Evolutionary conservation across 345 rosid species (phyloP), one percentile per base, ranked within the genome.

Genomic region (Salix udensis): DNA sequence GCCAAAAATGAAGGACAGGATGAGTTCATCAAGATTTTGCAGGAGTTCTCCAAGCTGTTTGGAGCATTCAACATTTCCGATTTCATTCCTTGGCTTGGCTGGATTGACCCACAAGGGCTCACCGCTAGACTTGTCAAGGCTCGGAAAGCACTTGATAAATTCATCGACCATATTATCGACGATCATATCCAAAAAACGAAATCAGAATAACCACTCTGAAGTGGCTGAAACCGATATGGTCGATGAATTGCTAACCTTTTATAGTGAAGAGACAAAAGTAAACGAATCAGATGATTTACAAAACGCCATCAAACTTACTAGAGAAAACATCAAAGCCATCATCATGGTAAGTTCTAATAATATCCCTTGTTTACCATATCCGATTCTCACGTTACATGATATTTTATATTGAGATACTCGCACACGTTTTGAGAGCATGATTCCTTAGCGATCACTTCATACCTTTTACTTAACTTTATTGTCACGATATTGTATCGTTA

Each of bases 21-120:
- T 12, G 93, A 91, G 81, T 95, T 95, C 69, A 89, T 91, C 34
- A 67, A 84, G 76, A 93, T 95, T 44, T 74, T 95, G 74, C 98
- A 95, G 78, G 97, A 95, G 81, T 95, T 95, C 68, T 95, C 98
- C 1, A 91, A 90, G 89, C 90, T 95, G 8, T 95, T 95, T 58
- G 98, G 98, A 7, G 97, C 97, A 9, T 95, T 95, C 64, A 95
- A 95, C 71, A 80, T 95, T 12, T 94, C 97, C 0, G 98, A 95
- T 79, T 93, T 91, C 71, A 82, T 95, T 28, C 97, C 97, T 18
- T 84, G 76, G 77, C 84, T 95, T n/a, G 82, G 84, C 5, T 84
- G 94, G 91, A 73, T 87, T 4, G 98, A 89, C 70, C 88, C 91
- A 1, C 92, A 91, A 37, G 97, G 98, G n/a, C 85, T 93, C 53